These are phyloP conservation scores for Coemansia sp. DNA, from an alignment of 192 early-diverging fungal species.

Conservation along the genomic window DNA sequence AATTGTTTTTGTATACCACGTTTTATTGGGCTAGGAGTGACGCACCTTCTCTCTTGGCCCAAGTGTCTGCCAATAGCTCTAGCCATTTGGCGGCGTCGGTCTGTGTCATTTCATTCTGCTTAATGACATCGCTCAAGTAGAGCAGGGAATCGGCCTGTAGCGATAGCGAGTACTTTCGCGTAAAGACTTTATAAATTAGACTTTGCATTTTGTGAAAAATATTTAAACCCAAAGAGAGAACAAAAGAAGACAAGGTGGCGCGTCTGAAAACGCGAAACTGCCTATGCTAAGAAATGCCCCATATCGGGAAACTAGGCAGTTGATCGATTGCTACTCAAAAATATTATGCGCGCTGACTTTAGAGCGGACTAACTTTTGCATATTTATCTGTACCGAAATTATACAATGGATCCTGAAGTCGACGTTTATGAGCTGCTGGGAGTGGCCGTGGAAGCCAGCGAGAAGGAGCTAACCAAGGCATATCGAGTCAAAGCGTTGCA, in stretches of 20 bases:
- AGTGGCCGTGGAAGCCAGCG: constrained; percentile 66
- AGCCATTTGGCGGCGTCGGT: constrained; percentile 62
- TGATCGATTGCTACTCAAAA: constrained; percentile 12
- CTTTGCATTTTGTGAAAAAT: constrained; percentile 30
- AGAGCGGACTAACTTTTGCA: background rate
- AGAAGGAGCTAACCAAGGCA: constrained; percentile 79
- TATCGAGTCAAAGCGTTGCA: constrained; percentile 78
- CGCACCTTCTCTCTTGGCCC: constrained; percentile 74
- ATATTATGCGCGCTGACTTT: background rate
- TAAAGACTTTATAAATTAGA: constrained; percentile 73
- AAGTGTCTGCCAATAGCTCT: constrained; percentile 71
- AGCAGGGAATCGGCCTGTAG: constrained; percentile 73
- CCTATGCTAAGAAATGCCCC: background rate
- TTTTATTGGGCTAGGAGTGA: background rate
- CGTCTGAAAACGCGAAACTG: background rate
- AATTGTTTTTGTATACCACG: background rate
- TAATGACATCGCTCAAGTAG: constrained; percentile 63
- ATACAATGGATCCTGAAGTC: constrained; percentile 8
- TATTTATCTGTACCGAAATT: background rate
- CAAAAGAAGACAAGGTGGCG: background rate
- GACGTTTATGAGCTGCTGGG: constrained; percentile 87
- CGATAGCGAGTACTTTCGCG: constrained; percentile 78
- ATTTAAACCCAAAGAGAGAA: background rate
- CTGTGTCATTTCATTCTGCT: constrained; percentile 51
- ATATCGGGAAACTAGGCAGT: background rate